These are phyloP conservation scores for Lophium mytilinum DNA, from an alignment of 495 filamentous ascomycete species.

Conservation along the genomic window DNA sequence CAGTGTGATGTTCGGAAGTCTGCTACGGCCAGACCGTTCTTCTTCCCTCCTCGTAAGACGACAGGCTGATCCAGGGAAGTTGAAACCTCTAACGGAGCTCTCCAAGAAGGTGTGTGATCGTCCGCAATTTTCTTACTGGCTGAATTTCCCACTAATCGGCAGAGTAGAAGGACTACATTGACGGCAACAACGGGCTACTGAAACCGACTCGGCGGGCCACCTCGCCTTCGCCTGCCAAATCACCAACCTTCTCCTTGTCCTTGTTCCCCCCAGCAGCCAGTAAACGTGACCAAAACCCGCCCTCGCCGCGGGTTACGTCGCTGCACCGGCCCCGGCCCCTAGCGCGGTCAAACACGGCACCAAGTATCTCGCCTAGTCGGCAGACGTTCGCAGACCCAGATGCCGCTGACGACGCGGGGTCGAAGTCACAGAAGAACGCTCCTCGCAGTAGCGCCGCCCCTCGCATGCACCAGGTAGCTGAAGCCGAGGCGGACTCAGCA, in stretches of 20 bases:
- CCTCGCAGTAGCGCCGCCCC: conserved; percentile 29
- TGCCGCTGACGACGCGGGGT: conserved; percentile 2
- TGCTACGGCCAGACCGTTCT: conserved; percentile 48
- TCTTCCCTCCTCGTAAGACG: conserved; percentile 55
- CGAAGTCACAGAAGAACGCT: conserved; percentile 12
- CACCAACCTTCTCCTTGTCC: conserved; percentile 58
- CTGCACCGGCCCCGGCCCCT: conserved; percentile 40
- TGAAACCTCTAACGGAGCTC: conserved; percentile 42
- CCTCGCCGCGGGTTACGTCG: conserved; percentile 34
- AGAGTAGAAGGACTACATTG: conserved; percentile 10
- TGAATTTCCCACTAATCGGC: conserved; percentile 4
- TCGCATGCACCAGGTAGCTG: conserved; percentile 20
- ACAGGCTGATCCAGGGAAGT: conserved; percentile 59
- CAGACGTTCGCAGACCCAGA: conserved; percentile 13
- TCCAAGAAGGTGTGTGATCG: conserved; percentile 23
- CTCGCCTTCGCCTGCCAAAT: conserved; percentile 26
- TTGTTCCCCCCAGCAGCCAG: conserved; percentile 39
- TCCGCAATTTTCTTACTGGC: background rate
- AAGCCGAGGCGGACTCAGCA: background rate
- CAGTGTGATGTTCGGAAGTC: conserved; percentile 84
- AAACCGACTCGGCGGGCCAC: conserved; percentile 22
- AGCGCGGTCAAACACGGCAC: conserved; percentile 52
- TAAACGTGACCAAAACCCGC: conserved; percentile 21
- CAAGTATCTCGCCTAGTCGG: conserved; percentile 40
- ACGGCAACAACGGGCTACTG: conserved; percentile 3